Percentiles rank a stretch among this genome's conserved stretches.
Conservation (phyloP, 2,329 filamentous ascomycete genomes). For the Hypoxylon sp. region DNA sequence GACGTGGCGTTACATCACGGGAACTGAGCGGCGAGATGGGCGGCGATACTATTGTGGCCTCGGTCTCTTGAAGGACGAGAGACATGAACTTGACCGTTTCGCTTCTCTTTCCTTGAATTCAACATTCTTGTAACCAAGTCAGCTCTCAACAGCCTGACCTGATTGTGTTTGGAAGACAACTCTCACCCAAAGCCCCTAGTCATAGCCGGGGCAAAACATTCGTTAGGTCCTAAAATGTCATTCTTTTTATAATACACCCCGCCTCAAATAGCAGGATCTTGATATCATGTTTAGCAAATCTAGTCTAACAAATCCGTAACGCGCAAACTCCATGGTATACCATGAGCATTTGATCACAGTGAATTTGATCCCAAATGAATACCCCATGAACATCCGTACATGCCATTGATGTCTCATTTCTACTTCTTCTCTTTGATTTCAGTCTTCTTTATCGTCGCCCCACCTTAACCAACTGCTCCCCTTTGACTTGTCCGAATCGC, state of each 20-base stretch:
- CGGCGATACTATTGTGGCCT: constrained; percentile 65
- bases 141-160: constrained; percentile 39
- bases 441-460: constrained; percentile 54
- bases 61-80: constrained; percentile 14
- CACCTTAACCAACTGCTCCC: constrained; percentile 54
- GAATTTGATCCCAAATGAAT: constrained; percentile 14
- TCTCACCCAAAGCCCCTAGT: constrained; percentile 11
- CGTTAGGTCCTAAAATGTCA: constrained; percentile 9
- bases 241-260: constrained; percentile 27
- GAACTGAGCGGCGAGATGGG: constrained; percentile 74
- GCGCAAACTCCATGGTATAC: constrained; percentile 44
- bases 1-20: constrained; percentile 67
- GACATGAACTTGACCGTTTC: constrained; percentile 7
- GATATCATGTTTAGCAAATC: constrained; percentile 27
- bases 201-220: constrained; percentile 21
- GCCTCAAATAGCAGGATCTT: constrained; percentile 24
- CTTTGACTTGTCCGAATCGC: constrained; percentile 59
- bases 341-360: constrained; percentile 25
- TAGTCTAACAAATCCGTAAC: constrained; percentile 38
- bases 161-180: constrained; percentile 9
- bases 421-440: constrained; percentile 9
- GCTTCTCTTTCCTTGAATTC: constrained; percentile 30
- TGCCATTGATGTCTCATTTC: constrained; percentile 20
- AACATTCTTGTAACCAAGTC: constrained; percentile 37
- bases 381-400: constrained; percentile 30